These are phyloP conservation scores for Ceratobasidium sp. DNA, from an alignment of 1,284 basidiomycete genomes.

Conservation along the genomic window DNA sequence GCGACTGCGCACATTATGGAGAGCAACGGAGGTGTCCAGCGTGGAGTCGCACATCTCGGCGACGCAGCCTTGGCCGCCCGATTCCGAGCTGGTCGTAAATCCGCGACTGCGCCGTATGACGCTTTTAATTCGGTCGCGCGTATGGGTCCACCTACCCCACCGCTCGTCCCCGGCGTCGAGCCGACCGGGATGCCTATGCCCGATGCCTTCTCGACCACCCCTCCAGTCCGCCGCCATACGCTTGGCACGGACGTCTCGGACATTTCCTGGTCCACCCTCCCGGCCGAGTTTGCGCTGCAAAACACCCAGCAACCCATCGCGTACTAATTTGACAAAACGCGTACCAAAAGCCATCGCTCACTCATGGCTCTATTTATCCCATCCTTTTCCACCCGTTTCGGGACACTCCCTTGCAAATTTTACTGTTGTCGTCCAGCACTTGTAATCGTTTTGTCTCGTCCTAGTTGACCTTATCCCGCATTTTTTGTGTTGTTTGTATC, in stretches of 20 bases:
- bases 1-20: constrained; percentile 2
- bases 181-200: not conserved
- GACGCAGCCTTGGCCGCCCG: constrained; percentile 29
- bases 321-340: constrained; percentile 27
- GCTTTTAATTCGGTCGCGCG: constrained; percentile 17
- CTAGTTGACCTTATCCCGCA: no score
- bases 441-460: constrained; percentile 32
- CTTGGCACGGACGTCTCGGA: constrained; percentile 27
- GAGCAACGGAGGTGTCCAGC: constrained; percentile 30
- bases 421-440: constrained; percentile 26
- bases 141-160: constrained; percentile 33
- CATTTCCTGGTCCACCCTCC: constrained; percentile 27
- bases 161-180: constrained; percentile 22
- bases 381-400: no score
- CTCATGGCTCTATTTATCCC: not conserved
- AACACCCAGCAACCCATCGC: constrained; percentile 33
- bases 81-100: constrained; percentile 32
- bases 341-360: not conserved
- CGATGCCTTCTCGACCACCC: constrained; percentile 7
- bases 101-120: constrained; percentile 35
- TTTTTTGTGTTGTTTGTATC: constrained; percentile 33
- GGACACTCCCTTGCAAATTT: not conserved
- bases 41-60: constrained; percentile 1
- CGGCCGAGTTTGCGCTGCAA: constrained; percentile 23
- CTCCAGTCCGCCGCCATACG: constrained; percentile 30